Base-by-base conservation (phyloP, 768 basidiomycete species). In the Daedaleopsis sinensis region DNA sequence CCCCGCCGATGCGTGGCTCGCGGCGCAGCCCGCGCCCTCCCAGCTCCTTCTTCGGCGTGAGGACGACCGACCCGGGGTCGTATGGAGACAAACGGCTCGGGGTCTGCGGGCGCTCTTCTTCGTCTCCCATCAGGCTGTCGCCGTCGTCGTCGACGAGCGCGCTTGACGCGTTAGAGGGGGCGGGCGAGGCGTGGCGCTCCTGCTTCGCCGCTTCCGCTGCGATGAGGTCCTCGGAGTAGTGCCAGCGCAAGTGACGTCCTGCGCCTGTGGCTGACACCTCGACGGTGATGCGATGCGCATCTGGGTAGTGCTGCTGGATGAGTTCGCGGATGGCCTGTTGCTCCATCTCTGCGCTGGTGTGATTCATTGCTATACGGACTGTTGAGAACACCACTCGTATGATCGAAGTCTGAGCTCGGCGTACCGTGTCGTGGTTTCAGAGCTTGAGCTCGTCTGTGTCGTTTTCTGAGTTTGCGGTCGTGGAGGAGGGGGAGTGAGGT, bases 1-100 rank as follows among this genome's bases (percentile, higher is more conserved):
- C 55, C 0, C 54, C 59, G 1, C 49, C 59, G 19, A 51, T 58
- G 47, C 49, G 57, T 9, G 18, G 37, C 47, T 63, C 57, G 37
- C 39, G 61, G 6, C 27, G 27, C 12, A 52, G 21, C 11, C 24
- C 32, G n/a, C 52, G 56, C 36, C 16, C 4, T n/a, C 36, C 37
- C n/a, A n/a, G n/a, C 46, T 39, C 48, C 56, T 59, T 66, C 23
- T 50, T 46, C 15, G 65, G 65, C 7, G 65, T 66, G 11, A 59
- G 52, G 11, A 60, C 48, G 24, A 66, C 65, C 7, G 65, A 63
- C 12, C 65, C 65, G 8, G 65, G 65, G 36, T 63, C 42, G 58
- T 54, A 66, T 2, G 56, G 54, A 10, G 23, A 37, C 23, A 50
- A 36, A 13, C 43, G 49, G 15, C 35, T 53, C 16, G 64, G 65